Evolutionary conservation across 441 rosid species (phyloP).

Genomic region (Sinapis alba): DNA sequence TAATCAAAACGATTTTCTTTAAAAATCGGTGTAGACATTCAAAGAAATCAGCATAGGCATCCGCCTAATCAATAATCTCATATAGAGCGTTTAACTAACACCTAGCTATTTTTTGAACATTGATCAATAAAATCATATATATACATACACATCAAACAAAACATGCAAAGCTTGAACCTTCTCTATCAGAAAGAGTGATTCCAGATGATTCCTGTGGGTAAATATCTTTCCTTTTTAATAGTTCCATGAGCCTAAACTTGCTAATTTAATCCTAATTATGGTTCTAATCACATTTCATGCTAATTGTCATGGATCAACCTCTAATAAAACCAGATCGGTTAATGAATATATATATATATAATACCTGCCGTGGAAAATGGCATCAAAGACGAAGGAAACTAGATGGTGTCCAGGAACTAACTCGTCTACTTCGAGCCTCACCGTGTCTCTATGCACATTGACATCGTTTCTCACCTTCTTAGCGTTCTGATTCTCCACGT

Average conservation of each 20-base stretch:
- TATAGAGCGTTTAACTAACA: not conserved
- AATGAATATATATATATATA: conserved; percentile 21
- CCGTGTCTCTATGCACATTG: conserved; percentile 73
- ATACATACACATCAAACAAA: not conserved
- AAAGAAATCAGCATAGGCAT: not conserved
- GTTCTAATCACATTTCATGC: conserved; percentile 15
- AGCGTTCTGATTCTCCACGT: conserved; percentile 77
- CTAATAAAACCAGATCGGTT: not conserved
- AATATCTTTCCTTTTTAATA: conserved; percentile 12
- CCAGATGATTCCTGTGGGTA: not conserved
- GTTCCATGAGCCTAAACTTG: not conserved
- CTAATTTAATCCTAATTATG: not conserved
- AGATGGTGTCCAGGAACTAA: conserved; percentile 63
- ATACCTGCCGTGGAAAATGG: conserved; percentile 81
- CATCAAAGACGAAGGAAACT: conserved; percentile 88
- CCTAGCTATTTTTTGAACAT: not conserved
- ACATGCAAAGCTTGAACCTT: conserved; percentile 14
- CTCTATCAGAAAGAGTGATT: not conserved
- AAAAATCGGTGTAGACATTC: not conserved
- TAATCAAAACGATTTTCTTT: not conserved
- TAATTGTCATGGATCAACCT: not conserved
- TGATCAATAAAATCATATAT: not conserved
- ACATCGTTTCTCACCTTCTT: conserved; percentile 89
- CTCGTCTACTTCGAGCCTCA: conserved; percentile 62
- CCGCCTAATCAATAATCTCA: not conserved